Evolutionary conservation across 441 rosid genomes (phyloP).

Genomic region (Syzygium syzygioides): DNA sequence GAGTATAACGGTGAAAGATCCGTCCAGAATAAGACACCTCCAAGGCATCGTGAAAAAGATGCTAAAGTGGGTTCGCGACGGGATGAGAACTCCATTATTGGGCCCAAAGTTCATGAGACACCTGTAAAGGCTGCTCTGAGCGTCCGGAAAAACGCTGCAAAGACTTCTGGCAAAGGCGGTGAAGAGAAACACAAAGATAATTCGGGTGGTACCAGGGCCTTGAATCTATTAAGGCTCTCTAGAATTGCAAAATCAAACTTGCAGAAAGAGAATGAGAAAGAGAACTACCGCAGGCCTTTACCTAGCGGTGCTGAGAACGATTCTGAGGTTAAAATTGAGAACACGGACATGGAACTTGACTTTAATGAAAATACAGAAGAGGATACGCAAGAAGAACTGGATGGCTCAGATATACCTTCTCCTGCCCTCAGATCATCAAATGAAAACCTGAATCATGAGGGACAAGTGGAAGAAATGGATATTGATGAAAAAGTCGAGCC

Average conservation of each 20-base stretch:
- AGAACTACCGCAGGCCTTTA: constrained; percentile 83
- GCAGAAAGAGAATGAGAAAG: constrained; percentile 93
- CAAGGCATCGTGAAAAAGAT: constrained; percentile 62
- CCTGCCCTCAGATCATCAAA: constrained; percentile 28
- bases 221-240: constrained; percentile 86
- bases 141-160: constrained; percentile 51
- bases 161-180: constrained; percentile 39
- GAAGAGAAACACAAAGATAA: constrained; percentile 70
- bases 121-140: constrained; percentile 53
- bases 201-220: constrained; percentile 51
- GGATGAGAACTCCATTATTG: constrained; percentile 53
- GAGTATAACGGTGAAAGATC: constrained; percentile 71
- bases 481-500: constrained; percentile 32
- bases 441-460: constrained; percentile 29
- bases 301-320: constrained; percentile 70
- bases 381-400: constrained; percentile 72
- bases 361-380: constrained; percentile 80
- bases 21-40: constrained; percentile 62
- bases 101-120: constrained; percentile 52
- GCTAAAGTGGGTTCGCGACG: constrained; percentile 52
- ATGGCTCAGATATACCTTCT: constrained; percentile 44
- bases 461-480: constrained; percentile 35
- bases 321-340: constrained; percentile 86
- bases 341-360: constrained; percentile 97
- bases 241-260: constrained; percentile 86